Evolutionary conservation across 768 basidiomycete genomes (phyloP).

Genomic region (Boletus patriciae): DNA sequence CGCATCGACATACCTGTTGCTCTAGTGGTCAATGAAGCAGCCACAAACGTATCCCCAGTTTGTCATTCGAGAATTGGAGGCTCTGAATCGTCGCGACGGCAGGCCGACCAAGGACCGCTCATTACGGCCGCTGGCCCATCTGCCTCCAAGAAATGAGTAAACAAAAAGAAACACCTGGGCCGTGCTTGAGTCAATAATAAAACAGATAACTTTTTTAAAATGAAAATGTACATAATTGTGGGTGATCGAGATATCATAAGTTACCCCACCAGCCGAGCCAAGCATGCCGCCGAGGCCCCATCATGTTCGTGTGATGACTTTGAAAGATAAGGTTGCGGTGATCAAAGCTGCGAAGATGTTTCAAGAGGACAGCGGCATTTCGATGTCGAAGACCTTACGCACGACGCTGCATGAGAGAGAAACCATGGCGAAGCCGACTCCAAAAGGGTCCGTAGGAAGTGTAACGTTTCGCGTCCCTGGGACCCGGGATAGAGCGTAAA

Average conservation of each 20-base stretch:
- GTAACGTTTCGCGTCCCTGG: background rate
- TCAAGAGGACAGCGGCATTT: background rate
- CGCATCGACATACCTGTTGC: background rate
- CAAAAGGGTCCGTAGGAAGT: background rate
- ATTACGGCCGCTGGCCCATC: background rate
- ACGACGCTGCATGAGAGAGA: background rate
- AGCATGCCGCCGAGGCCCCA: background rate
- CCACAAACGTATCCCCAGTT: background rate
- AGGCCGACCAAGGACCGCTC: background rate
- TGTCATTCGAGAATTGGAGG: background rate
- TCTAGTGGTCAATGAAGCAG: background rate
- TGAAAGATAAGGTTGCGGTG: background rate
- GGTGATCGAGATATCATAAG: background rate
- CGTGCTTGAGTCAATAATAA: background rate
- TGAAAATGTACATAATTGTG: background rate
- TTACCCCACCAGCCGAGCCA: background rate
- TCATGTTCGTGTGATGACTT: background rate
- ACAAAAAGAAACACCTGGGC: background rate
- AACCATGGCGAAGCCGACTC: background rate
- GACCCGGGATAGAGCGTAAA: background rate
- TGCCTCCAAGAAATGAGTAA: background rate
- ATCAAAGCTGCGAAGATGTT: conserved; percentile 6
- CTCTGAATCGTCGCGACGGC: background rate
- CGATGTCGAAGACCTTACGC: background rate
- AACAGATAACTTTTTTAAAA: background rate